phyloP scores from a whole-genome alignment of 768 basidiomycete species.

The Nidula microcarpa region DNA sequence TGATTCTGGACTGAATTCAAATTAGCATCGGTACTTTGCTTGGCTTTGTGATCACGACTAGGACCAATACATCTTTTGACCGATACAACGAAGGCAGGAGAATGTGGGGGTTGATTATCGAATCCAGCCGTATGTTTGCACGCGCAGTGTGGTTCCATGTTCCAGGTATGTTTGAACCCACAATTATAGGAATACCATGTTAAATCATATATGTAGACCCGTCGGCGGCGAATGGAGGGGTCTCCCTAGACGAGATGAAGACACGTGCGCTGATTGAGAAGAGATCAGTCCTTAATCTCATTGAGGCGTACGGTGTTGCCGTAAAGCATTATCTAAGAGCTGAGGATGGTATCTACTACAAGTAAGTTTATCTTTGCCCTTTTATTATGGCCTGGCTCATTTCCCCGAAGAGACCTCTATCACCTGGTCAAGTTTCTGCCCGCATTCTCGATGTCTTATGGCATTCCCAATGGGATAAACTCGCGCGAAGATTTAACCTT shows the following conservation, averaged over 20 bases:
- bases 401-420: slow-evolving; percentile 47
- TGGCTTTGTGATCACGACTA: slow-evolving; percentile 71
- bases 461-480: slow-evolving; percentile 32
- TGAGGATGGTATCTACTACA: too few species aligned
- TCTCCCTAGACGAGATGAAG: too few species aligned
- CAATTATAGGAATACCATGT: too few species aligned
- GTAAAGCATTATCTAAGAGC: too few species aligned
- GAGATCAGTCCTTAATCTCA: too few species aligned
- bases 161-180: slow-evolving; percentile 30
- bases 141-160: slow-evolving; percentile 69
- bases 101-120: slow-evolving; percentile 67
- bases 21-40: slow-evolving; percentile 58
- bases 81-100: slow-evolving; percentile 73
- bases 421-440: slow-evolving; percentile 74
- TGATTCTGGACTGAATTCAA: slow-evolving; percentile 7
- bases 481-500: background rate
- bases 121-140: slow-evolving; percentile 53
- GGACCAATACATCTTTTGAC: slow-evolving; percentile 71
- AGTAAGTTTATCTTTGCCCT: too few species aligned
- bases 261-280: too few species aligned
- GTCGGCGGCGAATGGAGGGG: too few species aligned
- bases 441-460: slow-evolving; percentile 52
- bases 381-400: too few species aligned
- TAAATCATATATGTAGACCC: too few species aligned
- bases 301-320: too few species aligned